Conservation (phyloP, 2,329 filamentous ascomycete species). For the Aspergillus aculeatus region DNA sequence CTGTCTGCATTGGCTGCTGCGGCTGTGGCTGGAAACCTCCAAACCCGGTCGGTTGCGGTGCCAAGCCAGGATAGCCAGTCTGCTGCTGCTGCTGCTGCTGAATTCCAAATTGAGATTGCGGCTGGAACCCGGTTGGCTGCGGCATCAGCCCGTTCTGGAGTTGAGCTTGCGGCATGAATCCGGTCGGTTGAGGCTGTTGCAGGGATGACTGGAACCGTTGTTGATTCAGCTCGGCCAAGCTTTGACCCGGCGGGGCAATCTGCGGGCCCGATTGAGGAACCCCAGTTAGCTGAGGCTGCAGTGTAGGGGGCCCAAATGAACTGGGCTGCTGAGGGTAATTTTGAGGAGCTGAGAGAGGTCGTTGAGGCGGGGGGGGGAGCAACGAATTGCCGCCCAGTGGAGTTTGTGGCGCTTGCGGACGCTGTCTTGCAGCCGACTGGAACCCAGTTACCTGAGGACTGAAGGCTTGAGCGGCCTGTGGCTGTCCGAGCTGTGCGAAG, state of each 20-base stretch:
- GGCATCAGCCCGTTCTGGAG: constrained; percentile 44
- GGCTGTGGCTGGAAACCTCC: constrained; percentile 46
- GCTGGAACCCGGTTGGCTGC: constrained; percentile 49
- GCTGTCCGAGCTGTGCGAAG: constrained; percentile 49
- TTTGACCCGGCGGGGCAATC: constrained; percentile 72
- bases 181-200: constrained; percentile 65
- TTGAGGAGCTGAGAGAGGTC: constrained; percentile 84
- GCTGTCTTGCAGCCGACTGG: constrained; percentile 56
- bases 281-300: constrained; percentile 85
- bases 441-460: constrained; percentile 41
- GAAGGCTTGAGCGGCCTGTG: constrained; percentile 25
- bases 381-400: constrained; percentile 59
- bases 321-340: constrained; percentile 69
- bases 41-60: constrained; percentile 57
- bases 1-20: constrained; percentile 51
- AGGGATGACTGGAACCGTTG: constrained; percentile 60
- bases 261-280: constrained; percentile 55
- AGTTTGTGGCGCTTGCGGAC: constrained; percentile 68
- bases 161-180: constrained; percentile 51
- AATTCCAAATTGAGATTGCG: constrained; percentile 47
- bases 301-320: constrained; percentile 68
- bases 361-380: constrained; percentile 72
- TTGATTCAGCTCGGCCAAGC: constrained; percentile 69
- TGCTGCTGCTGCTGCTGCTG: constrained; percentile 54
- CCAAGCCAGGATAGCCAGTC: constrained; percentile 45